These are phyloP conservation scores for Phytophthora fragariaefolia DNA, from an alignment of 352 stramenopile genomes.

Conservation along the genomic window DNA sequence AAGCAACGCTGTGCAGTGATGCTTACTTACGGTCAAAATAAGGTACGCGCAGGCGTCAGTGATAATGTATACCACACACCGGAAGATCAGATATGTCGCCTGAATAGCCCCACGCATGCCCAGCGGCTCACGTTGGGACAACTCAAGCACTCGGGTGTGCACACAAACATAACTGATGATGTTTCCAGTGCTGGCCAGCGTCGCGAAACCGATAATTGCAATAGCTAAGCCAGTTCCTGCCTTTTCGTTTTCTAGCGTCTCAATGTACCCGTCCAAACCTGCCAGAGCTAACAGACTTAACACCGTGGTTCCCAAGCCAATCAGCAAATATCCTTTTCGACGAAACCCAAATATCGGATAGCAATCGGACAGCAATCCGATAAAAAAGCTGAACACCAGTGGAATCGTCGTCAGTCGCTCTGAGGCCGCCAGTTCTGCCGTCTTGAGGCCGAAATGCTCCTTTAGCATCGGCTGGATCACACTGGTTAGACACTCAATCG, in stretches of 20 bases:
- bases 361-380: constrained; percentile 80
- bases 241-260: constrained; percentile 14
- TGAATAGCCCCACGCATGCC: constrained; percentile 43
- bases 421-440: constrained; percentile 21
- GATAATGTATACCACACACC: constrained; percentile 30
- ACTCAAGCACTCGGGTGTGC: constrained; percentile 49
- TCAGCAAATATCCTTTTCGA: constrained; percentile 85
- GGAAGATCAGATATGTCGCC: constrained; percentile 52
- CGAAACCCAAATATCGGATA: constrained; percentile 79
- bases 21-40: neutral
- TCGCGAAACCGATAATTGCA: constrained; percentile 30
- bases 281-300: constrained; percentile 40
- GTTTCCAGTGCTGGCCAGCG: constrained; percentile 39
- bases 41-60: constrained; percentile 19
- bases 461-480: constrained; percentile 40
- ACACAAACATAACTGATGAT: constrained; percentile 46
- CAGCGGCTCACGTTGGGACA: constrained; percentile 52
- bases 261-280: constrained; percentile 29
- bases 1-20: constrained; percentile 27
- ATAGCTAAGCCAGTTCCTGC: constrained; percentile 21
- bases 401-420: constrained; percentile 58
- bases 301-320: constrained; percentile 47
- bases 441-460: constrained; percentile 38
- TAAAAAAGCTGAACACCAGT: constrained; percentile 77
- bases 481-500: constrained; percentile 31